Conservation (phyloP, 331 rosid species). For the Phaseolus coccineus region DNA sequence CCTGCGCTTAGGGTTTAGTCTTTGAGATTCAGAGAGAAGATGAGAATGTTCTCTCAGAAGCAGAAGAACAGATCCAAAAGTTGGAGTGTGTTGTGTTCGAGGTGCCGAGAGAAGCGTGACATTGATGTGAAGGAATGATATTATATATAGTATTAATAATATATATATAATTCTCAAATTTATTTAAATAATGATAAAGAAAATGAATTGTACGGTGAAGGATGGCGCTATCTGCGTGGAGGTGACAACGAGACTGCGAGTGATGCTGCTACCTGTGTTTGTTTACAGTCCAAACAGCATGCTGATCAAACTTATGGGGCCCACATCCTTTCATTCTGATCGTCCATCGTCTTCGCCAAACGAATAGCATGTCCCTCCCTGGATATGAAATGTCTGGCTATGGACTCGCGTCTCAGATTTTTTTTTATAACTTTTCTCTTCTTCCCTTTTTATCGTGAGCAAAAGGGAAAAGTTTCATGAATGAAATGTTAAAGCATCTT, state of each 20-base stretch:
- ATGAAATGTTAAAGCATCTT: constrained; percentile 37
- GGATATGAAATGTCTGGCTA: constrained; percentile 50
- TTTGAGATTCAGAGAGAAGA: neutral
- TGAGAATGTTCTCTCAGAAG: neutral
- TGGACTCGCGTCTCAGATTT: neutral
- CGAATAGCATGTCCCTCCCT: constrained; percentile 10
- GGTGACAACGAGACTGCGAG: neutral
- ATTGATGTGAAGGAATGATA: neutral
- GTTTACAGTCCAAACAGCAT: constrained; percentile 8
- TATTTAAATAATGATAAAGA: neutral
- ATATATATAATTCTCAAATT: neutral
- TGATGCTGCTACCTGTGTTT: constrained; percentile 38
- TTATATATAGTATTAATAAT: neutral
- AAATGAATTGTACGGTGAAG: constrained; percentile 44
- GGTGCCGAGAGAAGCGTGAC: constrained; percentile 58
- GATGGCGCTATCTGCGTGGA: constrained; percentile 43
- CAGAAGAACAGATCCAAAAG: constrained; percentile 9
- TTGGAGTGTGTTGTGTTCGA: constrained; percentile 31
- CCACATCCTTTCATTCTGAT: constrained; percentile 28
- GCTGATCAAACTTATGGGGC: constrained; percentile 23
- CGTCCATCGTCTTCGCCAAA: constrained; percentile 39
- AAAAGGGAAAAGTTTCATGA: neutral
- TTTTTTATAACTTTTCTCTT: neutral
- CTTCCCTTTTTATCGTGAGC: neutral
- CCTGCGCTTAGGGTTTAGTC: constrained; percentile 16